Evolutionary conservation across 2,329 filamentous ascomycete genomes (phyloP), one percentile per base, ranked within the genome.

Genomic region (Zasmidium cellare): DNA sequence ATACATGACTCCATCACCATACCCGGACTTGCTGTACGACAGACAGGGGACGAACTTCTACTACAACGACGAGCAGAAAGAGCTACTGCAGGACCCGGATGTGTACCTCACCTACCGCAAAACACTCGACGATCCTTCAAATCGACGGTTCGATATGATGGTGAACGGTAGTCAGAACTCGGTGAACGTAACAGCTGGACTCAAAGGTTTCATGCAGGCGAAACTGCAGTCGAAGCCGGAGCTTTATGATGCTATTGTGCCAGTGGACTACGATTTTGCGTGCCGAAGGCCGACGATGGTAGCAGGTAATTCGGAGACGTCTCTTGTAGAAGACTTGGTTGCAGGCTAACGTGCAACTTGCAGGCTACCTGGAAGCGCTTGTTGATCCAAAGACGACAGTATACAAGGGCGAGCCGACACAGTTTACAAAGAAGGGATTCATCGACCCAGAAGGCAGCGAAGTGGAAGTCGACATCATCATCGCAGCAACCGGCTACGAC

Each of bases 401-500:
- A n/a, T 59, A 59, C 54, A 46, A 38, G 2, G 25, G 28, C 16
- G 7, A 46, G 19, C 45, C 51, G 2, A 28, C 22, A 16, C 18
- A 28, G 14, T 44, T 55, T 25, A 53, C 51, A 6, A 28, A 35
- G 23, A 46, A 24, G 12, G 41, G 28, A 9, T 18, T 58, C 14
- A 31, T 58, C 11, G 51, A 38, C 14, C 23, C 28, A 7, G 38
- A 55, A 12, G 56, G 56, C 20, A 7, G 54, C 62, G 24, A 66
- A 70, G 49, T 53, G n/a, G 28, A 65, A 20, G 63, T 63, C 41
- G 61, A 65, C 53, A 56, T 65, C 51, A 46, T 63, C 47, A 59
- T 65, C n/a, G 59, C 59, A 19, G 61, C 63, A 18, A 65, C 61
- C 20, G 63, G 60, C 45, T 65, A 65, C 57, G 61, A 63, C 50